phyloP scores from a whole-genome alignment of 2,329 filamentous ascomycete genomes.

The Hirsutella rhossiliensis region DNA sequence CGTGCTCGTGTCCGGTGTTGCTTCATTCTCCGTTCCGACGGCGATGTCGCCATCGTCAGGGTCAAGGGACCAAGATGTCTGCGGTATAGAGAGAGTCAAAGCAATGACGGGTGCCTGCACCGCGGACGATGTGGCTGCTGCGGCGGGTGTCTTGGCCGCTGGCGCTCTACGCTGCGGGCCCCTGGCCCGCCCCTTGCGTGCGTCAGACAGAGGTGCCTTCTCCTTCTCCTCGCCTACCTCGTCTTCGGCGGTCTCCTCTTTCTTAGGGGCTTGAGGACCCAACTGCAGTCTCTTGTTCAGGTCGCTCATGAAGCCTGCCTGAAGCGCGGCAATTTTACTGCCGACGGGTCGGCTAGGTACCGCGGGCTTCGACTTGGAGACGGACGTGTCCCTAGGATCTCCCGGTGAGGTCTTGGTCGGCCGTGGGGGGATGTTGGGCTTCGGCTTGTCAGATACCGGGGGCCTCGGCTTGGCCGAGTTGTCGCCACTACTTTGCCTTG shows the following conservation, averaged over 20 bases:
- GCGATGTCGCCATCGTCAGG: constrained; percentile 32
- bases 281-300: constrained; percentile 80
- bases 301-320: constrained; percentile 86
- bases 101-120: constrained; percentile 16
- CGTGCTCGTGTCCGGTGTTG: constrained; percentile 3
- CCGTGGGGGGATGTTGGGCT: constrained; percentile 48
- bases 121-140: constrained; percentile 4
- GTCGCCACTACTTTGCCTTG: constrained; percentile 27
- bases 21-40: constrained; percentile 9
- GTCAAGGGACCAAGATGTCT: constrained; percentile 40
- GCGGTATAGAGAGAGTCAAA: constrained; percentile 33
- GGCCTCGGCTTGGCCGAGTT: constrained; percentile 26
- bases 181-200: constrained; percentile 78
- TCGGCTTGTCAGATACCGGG: constrained; percentile 38
- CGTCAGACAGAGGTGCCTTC: constrained; percentile 74
- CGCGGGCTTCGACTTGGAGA: constrained; percentile 65
- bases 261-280: constrained; percentile 71
- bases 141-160: constrained; percentile 30
- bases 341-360: constrained; percentile 65
- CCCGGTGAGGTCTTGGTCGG: constrained; percentile 39
- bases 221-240: constrained; percentile 47
- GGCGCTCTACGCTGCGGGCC: constrained; percentile 71
- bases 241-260: constrained; percentile 50
- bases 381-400: constrained; percentile 28
- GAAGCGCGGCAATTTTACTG: constrained; percentile 80